A percentile compares a stretch with the other conserved stretches of the same genome.
Conservation (phyloP, 352 stramenopile genomes). For the Phytopythium litorale region DNA sequence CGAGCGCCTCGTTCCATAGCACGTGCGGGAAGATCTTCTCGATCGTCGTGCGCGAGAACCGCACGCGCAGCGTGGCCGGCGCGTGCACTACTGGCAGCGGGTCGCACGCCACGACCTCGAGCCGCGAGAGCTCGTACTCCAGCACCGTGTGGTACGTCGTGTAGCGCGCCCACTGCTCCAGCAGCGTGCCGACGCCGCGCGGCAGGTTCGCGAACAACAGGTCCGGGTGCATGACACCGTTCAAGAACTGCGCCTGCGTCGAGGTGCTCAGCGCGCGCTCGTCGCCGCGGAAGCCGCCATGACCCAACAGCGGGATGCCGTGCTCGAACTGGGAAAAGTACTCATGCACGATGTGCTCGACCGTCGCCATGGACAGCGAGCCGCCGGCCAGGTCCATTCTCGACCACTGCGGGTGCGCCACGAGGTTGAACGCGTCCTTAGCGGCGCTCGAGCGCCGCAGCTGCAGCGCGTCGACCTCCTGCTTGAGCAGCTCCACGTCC, state of each 20-base stretch:
- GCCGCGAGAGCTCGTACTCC: slow-evolving; percentile 36
- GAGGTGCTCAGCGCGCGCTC: slow-evolving; percentile 18
- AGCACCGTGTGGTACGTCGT: slow-evolving; percentile 51
- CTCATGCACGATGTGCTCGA: slow-evolving; percentile 44
- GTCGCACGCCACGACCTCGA: slow-evolving; percentile 39
- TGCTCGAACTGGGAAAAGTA: slow-evolving; percentile 66
- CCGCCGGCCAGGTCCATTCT: slow-evolving; percentile 9
- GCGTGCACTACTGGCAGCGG: slow-evolving; percentile 39
- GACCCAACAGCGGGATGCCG: slow-evolving; percentile 33
- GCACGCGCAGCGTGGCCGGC: slow-evolving; percentile 40
- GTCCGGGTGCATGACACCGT: slow-evolving; percentile 40
- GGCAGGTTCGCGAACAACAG: slow-evolving; percentile 48
- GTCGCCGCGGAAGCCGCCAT: neutral
- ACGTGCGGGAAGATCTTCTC: slow-evolving; percentile 68
- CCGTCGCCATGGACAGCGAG: slow-evolving; percentile 15
- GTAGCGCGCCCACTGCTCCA: slow-evolving; percentile 67
- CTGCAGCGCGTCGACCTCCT: slow-evolving; percentile 36
- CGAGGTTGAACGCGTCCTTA: slow-evolving; percentile 11
- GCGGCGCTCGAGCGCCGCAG: slow-evolving; percentile 10
- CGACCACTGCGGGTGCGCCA: slow-evolving; percentile 6
- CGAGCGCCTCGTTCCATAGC: slow-evolving; percentile 52
- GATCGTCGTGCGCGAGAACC: slow-evolving; percentile 55
- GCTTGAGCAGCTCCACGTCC: slow-evolving; percentile 45
- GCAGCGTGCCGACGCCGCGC: slow-evolving; percentile 32
- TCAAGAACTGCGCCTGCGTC: slow-evolving; percentile 25